Percentiles rank a stretch among this genome's conserved stretches.
Evolutionary conservation across 2,329 filamentous ascomycete genomes (phyloP).

Genomic region (Mariannaea elegans): DNA sequence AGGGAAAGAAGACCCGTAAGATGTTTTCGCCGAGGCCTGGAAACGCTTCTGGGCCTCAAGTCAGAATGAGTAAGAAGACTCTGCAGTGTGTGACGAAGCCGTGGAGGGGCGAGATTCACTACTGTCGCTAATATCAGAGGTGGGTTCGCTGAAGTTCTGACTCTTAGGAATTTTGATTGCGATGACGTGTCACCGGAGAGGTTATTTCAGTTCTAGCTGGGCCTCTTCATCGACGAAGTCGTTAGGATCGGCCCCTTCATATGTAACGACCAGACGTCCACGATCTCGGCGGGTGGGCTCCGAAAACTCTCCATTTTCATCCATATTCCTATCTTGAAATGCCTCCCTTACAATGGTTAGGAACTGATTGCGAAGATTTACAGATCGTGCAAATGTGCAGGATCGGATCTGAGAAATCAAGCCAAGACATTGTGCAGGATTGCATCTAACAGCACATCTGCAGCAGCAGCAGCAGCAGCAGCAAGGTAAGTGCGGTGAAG

Average conservation of each 20-base stretch:
- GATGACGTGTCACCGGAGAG: constrained; percentile 43
- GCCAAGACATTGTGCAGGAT: too few relatives aligned
- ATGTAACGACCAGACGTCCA: constrained; percentile 36
- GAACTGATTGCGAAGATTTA: too few relatives aligned
- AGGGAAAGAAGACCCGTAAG: too few relatives aligned
- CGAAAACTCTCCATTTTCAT: constrained; percentile 31
- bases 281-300: constrained; percentile 39
- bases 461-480: too few relatives aligned
- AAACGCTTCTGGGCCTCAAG: constrained; percentile 65
- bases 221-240: constrained; percentile 42
- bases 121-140: constrained; percentile 48
- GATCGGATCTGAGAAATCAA: too few relatives aligned
- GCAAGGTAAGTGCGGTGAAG: too few relatives aligned
- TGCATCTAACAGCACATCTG: too few relatives aligned
- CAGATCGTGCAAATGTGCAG: too few relatives aligned
- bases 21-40: too few relatives aligned
- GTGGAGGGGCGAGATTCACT: constrained; percentile 62
- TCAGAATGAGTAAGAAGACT: constrained; percentile 62
- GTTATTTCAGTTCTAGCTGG: constrained; percentile 38
- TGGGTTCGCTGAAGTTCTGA: constrained; percentile 51
- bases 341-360: constrained; percentile 39
- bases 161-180: constrained; percentile 53
- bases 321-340: constrained; percentile 27
- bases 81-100: constrained; percentile 59
- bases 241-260: constrained; percentile 41